phyloP scores from a whole-genome alignment of 306 rosid genomes.

The Vigna mungo region DNA sequence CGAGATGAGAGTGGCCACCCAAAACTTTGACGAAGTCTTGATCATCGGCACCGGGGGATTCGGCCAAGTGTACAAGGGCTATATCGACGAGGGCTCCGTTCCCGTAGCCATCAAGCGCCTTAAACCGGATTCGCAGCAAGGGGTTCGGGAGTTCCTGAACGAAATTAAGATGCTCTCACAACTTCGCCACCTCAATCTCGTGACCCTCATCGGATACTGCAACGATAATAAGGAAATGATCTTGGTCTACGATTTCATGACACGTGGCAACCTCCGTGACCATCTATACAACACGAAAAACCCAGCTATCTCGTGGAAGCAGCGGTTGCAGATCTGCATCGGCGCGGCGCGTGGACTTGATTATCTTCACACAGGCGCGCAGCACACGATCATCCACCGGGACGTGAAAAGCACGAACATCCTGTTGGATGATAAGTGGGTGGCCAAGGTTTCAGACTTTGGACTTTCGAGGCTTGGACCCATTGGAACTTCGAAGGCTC shows the following conservation, averaged over 20 bases:
- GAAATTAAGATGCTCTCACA: constrained; percentile 56
- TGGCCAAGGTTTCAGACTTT: constrained; percentile 59
- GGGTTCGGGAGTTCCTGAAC: constrained; percentile 47
- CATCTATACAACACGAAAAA: constrained; percentile 53
- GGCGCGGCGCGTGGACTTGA: constrained; percentile 61
- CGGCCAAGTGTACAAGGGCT: constrained; percentile 61
- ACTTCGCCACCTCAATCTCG: constrained; percentile 52
- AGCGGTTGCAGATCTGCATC: constrained; percentile 47
- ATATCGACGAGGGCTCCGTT: constrained; percentile 25
- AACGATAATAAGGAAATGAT: constrained; percentile 52
- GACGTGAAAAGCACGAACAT: constrained; percentile 68
- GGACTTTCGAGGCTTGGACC: constrained; percentile 60
- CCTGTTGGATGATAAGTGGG: constrained; percentile 55
- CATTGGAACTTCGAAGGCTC: constrained; percentile 1
- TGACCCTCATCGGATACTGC: constrained; percentile 52
- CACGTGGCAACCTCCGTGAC: constrained; percentile 53
- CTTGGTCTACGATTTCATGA: constrained; percentile 57
- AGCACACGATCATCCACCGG: constrained; percentile 58
- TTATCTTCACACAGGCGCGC: constrained; percentile 58
- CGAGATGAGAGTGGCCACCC: constrained; percentile 45
- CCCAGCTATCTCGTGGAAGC: constrained; percentile 49
- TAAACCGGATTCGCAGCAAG: constrained; percentile 53
- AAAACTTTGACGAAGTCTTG: constrained; percentile 53
- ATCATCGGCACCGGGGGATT: constrained; percentile 55
- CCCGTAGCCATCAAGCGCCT: constrained; percentile 48